These are phyloP conservation scores for Hymenotorrendiella dingleyae DNA, from an alignment of 2,329 filamentous ascomycete genomes.

Conservation along the genomic window DNA sequence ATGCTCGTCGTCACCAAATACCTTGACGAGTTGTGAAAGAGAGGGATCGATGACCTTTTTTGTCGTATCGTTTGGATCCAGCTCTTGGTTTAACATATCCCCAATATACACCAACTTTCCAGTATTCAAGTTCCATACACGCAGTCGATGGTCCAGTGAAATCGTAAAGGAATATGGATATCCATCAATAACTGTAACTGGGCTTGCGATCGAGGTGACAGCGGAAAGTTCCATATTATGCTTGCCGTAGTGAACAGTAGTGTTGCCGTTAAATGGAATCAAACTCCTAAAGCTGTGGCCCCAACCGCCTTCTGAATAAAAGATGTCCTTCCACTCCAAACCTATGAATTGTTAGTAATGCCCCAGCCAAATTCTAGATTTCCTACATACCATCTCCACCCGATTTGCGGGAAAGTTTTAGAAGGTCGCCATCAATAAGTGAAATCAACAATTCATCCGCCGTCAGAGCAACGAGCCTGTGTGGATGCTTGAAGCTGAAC, in stretches of 20 bases:
- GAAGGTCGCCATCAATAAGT: conserved; percentile 70
- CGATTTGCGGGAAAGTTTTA: conserved; percentile 60
- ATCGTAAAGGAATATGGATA: conserved; percentile 66
- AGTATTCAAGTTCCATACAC: conserved; percentile 82
- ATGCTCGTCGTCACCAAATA: conserved; percentile 53
- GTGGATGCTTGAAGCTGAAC: conserved; percentile 71
- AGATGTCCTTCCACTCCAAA: conserved; percentile 60
- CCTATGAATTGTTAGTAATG: conserved; percentile 19
- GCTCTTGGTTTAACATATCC: conserved; percentile 67
- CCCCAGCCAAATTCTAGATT: neutral
- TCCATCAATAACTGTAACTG: conserved; percentile 39
- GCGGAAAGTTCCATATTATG: conserved; percentile 61
- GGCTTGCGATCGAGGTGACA: conserved; percentile 55
- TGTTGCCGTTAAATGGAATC: conserved; percentile 59
- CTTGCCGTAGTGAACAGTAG: conserved; percentile 58
- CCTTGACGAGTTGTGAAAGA: conserved; percentile 68
- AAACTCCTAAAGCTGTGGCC: conserved; percentile 59
- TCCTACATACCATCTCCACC: conserved; percentile 41
- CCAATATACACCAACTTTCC: conserved; percentile 71
- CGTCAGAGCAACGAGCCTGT: conserved; percentile 70
- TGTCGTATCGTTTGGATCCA: conserved; percentile 61
- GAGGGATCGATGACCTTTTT: conserved; percentile 75
- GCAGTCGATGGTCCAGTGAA: conserved; percentile 80
- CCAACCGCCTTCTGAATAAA: conserved; percentile 71
- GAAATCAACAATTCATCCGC: conserved; percentile 72